Evolutionary conservation across 495 filamentous ascomycete species (phyloP).

Genomic region (Penicillium atrosanguineum): DNA sequence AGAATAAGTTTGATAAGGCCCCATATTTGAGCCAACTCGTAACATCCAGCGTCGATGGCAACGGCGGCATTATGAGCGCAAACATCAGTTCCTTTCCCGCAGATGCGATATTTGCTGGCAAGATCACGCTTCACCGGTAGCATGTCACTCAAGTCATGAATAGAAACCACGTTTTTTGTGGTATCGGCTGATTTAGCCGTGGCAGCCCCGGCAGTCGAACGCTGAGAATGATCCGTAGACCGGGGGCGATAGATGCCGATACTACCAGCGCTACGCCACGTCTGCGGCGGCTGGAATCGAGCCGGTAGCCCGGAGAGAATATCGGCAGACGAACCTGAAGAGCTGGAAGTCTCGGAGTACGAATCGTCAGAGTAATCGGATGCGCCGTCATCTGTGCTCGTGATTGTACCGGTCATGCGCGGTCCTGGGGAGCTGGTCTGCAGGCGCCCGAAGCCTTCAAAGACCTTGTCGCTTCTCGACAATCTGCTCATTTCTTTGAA

Average conservation of each 20-base stretch:
- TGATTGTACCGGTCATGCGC: slow-evolving; percentile 47
- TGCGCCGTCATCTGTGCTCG: slow-evolving; percentile 49
- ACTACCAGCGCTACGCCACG: slow-evolving; percentile 51
- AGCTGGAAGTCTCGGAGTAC: slow-evolving; percentile 65
- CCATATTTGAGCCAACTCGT: slow-evolving; percentile 83
- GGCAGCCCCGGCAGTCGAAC: slow-evolving; percentile 46
- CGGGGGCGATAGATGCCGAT: slow-evolving; percentile 44
- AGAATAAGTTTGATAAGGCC: slow-evolving; percentile 73
- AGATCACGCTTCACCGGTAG: slow-evolving; percentile 75
- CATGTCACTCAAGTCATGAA: slow-evolving; percentile 64
- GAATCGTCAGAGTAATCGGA: slow-evolving; percentile 63
- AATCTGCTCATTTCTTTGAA: slow-evolving; percentile 59
- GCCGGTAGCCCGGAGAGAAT: slow-evolving; percentile 44
- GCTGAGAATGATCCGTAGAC: slow-evolving; percentile 55
- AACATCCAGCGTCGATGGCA: slow-evolving; percentile 67
- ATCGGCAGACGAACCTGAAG: slow-evolving; percentile 68
- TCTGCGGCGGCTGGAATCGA: slow-evolving; percentile 50
- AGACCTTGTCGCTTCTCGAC: slow-evolving; percentile 64
- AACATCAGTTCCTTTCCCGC: slow-evolving; percentile 72
- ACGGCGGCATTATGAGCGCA: slow-evolving; percentile 80
- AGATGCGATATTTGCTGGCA: slow-evolving; percentile 77
- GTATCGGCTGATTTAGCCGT: slow-evolving; percentile 35
- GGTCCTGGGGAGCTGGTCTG: slow-evolving; percentile 52
- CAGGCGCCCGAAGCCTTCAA: slow-evolving; percentile 87
- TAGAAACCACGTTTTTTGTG: slow-evolving; percentile 59